Evolutionary conservation across 106 monocot genomes (phyloP).

Genomic region (Dendrobium officinale): DNA sequence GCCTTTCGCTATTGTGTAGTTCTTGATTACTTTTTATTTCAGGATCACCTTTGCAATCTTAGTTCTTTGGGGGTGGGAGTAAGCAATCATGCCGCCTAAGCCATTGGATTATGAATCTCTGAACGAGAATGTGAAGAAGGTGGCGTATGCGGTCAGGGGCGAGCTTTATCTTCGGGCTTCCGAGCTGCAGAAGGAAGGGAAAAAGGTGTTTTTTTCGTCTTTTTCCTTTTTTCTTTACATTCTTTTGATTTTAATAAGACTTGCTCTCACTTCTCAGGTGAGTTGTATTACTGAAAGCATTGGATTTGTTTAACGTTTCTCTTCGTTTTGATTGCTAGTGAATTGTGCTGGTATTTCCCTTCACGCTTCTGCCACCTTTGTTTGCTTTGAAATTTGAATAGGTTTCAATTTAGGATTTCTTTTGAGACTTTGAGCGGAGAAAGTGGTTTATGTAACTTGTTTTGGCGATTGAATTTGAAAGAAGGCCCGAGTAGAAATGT

Average conservation of each 20-base stretch:
- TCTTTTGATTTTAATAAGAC: neutral
- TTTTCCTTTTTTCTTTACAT: neutral
- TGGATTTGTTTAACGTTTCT: no score
- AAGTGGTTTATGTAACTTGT: no score
- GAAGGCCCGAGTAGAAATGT: no score
- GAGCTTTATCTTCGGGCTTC: constrained; percentile 93
- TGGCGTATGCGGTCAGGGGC: constrained; percentile 90
- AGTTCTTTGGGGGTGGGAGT: neutral
- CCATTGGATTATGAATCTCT: constrained; percentile 76
- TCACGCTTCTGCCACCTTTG: no score
- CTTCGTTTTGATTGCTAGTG: no score
- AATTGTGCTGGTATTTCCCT: no score
- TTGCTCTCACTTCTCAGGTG: no score
- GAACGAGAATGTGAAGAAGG: constrained; percentile 96
- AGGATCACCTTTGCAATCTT: neutral
- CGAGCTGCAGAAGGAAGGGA: constrained; percentile 92
- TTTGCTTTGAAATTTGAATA: no score
- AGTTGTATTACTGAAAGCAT: no score
- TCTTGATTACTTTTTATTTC: neutral
- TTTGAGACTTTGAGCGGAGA: no score
- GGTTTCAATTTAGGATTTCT: no score
- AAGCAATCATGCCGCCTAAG: constrained; percentile 33
- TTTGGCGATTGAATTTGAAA: no score
- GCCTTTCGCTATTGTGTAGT: neutral
- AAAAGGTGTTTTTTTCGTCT: constrained; percentile 44